Conservation (phyloP, 1,284 basidiomycete species). For the Cutaneotrichosporon sp. region DNA sequence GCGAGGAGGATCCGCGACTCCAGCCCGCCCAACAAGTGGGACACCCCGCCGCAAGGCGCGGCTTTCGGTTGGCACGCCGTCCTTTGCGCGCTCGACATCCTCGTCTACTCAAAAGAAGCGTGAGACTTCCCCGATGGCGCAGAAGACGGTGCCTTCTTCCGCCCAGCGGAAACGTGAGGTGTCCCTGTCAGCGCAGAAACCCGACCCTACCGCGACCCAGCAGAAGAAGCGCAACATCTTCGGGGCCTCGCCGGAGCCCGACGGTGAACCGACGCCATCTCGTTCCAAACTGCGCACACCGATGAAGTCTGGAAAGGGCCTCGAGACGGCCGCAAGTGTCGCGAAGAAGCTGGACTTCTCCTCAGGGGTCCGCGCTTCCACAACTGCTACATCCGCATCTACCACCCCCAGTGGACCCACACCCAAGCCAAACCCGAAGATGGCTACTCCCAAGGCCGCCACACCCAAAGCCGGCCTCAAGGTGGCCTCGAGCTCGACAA, state of each 20-base stretch:
- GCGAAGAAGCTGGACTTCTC: conserved; percentile 23
- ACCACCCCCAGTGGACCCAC: background rate
- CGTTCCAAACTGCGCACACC: conserved; percentile 36
- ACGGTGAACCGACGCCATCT: conserved; percentile 6
- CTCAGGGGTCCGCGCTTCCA: background rate
- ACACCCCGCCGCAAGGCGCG: background rate
- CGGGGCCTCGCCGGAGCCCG: conserved; percentile 36
- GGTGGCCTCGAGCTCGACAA: background rate
- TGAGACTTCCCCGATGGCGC: background rate
- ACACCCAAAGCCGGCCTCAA: background rate
- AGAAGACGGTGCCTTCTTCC: background rate
- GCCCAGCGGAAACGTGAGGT: conserved; percentile 12
- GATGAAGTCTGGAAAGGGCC: conserved; percentile 22
- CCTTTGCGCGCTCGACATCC: conserved; percentile 20
- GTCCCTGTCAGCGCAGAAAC: background rate
- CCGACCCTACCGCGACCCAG: conserved; percentile 2
- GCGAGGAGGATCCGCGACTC: conserved; percentile 12
- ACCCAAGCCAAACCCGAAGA: background rate
- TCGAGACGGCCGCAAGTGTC: conserved; percentile 28
- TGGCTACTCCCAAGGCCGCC: background rate
- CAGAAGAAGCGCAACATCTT: conserved; percentile 45
- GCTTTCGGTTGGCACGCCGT: conserved; percentile 9
- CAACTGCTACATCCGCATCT: background rate
- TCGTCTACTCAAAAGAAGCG: conserved; percentile 10
- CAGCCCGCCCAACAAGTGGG: conserved; percentile 8